These are phyloP conservation scores for Polygonum aviculare DNA, from an alignment of 148 eudicot species.

Conservation along the genomic window DNA sequence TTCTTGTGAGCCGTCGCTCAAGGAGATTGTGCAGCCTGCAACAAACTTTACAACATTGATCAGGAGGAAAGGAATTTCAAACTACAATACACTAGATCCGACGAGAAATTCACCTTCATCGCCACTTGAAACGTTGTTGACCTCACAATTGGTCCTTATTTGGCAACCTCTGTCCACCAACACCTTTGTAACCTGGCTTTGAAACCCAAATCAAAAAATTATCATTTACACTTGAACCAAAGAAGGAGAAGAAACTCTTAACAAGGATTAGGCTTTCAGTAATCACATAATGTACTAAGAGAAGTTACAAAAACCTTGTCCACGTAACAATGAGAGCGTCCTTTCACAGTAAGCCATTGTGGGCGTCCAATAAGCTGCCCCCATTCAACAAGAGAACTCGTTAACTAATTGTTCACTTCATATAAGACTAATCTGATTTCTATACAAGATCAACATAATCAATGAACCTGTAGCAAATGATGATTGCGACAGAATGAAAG, in stretches of 20 bases:
- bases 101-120: slow-evolving; percentile 39
- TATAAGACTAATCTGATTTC: background rate
- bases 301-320: slow-evolving; percentile 24
- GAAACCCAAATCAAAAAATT: background rate
- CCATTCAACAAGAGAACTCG: slow-evolving; percentile 9
- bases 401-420: background rate
- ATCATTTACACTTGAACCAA: background rate
- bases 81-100: background rate
- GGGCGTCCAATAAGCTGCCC: slow-evolving; percentile 41
- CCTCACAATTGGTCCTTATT: slow-evolving; percentile 47
- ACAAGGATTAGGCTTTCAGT: background rate
- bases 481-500: slow-evolving; percentile 95
- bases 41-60: background rate
- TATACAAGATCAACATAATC: background rate
- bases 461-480: slow-evolving; percentile 81
- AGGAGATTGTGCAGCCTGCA: slow-evolving; percentile 59
- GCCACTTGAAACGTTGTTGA: slow-evolving; percentile 38
- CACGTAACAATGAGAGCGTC: slow-evolving; percentile 42
- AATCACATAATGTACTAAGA: background rate
- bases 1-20: slow-evolving; percentile 55
- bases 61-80: background rate
- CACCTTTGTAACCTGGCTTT: slow-evolving; percentile 43
- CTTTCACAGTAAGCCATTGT: slow-evolving; percentile 42
- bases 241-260: background rate
- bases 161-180: slow-evolving; percentile 57